phyloP scores from a whole-genome alignment of 2,329 filamentous ascomycete genomes.

The Zasmidium cellare region DNA sequence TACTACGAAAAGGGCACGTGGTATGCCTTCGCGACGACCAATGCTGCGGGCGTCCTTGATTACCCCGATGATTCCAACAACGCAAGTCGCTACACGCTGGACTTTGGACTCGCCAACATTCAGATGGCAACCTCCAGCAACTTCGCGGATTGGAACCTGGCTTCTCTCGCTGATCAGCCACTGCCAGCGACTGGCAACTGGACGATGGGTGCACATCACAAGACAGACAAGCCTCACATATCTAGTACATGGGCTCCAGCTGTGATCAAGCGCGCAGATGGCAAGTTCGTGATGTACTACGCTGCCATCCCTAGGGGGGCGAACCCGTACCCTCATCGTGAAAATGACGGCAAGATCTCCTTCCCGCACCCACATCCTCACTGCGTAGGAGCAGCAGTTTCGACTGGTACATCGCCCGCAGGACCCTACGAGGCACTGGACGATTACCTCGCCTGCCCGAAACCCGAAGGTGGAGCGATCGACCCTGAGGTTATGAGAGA shows the following conservation, averaged over 20 bases:
- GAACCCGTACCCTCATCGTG: conserved; percentile 2
- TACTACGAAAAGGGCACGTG: conserved; percentile 34
- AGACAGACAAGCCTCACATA: neutral
- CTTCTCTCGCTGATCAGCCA: conserved; percentile 15
- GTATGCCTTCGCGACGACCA: conserved; percentile 42
- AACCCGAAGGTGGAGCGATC: conserved; percentile 35
- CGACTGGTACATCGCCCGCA: conserved; percentile 20
- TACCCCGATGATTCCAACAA: conserved; percentile 14
- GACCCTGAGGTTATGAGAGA: conserved; percentile 34
- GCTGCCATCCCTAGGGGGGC: conserved; percentile 18
- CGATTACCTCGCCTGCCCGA: conserved; percentile 28
- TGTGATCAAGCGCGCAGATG: conserved; percentile 30
- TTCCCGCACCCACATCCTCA: conserved; percentile 28
- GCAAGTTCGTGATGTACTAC: conserved; percentile 38
- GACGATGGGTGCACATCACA: conserved; percentile 7
- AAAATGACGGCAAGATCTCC: neutral
- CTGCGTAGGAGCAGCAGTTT: conserved; percentile 37
- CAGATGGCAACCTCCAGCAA: conserved; percentile 41
- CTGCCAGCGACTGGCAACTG: conserved; percentile 21
- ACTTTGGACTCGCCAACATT: conserved; percentile 32
- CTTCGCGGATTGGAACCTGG: conserved; percentile 36
- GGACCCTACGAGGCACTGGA: conserved; percentile 32
- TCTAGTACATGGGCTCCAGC: conserved; percentile 33
- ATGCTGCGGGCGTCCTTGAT: conserved; percentile 32
- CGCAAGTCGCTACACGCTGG: conserved; percentile 7